Conservation (phyloP, 495 filamentous ascomycete genomes). For the Antarctomyces pellizariae region DNA sequence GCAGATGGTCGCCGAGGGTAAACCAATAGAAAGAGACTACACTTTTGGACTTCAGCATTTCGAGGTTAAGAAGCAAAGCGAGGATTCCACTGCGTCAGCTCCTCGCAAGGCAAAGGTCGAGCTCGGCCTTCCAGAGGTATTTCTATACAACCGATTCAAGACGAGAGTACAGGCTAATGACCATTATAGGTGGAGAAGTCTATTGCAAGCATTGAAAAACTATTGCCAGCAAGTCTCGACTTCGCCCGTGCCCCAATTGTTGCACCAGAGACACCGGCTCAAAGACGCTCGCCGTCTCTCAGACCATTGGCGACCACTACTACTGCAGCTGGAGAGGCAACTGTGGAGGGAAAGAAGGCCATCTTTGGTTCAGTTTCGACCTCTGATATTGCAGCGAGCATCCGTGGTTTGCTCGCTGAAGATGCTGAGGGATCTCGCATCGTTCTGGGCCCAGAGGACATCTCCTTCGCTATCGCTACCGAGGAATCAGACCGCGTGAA, state of each 20-base stretch:
- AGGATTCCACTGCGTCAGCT: too few species aligned
- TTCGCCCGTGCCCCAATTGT: conserved; percentile 28
- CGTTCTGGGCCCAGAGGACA: conserved; percentile 24
- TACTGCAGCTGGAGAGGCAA: conserved; percentile 10
- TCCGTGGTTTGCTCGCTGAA: conserved; percentile 22
- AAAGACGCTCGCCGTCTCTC: conserved; percentile 7
- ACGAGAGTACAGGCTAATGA: too few species aligned
- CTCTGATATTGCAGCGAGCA: conserved; percentile 23
- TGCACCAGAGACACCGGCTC: conserved; percentile 9
- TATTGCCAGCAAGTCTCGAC: conserved; percentile 23
- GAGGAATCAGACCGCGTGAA: conserved; percentile 24
- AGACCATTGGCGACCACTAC: conserved; percentile 12
- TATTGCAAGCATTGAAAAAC: conserved; percentile 21
- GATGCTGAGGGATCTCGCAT: conserved; percentile 26
- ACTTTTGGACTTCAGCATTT: conserved; percentile 14
- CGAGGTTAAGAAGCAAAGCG: too few species aligned
- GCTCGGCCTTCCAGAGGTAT: conserved; percentile 13
- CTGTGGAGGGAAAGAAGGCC: conserved; percentile 10
- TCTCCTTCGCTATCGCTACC: conserved; percentile 21
- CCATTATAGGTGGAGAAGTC: conserved; percentile 27
- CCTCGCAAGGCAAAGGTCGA: conserved; percentile 7
- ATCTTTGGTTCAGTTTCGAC: conserved; percentile 35
- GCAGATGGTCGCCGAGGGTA: conserved; percentile 18
- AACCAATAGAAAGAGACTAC: conserved; percentile 24
- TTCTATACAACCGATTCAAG: too few species aligned